Percentiles rank a stretch among this genome's conserved stretches.
Conservation (phyloP, 768 basidiomycete species). For the Boletus reticuloceps region DNA sequence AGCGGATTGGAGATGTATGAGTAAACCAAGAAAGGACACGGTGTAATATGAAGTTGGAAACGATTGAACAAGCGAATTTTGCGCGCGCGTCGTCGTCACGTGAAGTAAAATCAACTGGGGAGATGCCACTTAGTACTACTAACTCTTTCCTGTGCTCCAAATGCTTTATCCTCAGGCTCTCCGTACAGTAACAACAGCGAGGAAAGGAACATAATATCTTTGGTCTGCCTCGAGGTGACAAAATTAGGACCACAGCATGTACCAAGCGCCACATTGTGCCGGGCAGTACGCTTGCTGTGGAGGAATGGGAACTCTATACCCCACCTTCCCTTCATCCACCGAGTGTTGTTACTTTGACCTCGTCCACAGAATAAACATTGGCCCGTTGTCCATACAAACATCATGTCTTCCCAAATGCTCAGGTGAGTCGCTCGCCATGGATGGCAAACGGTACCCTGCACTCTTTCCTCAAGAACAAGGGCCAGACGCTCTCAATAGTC, state of each 20-base stretch:
- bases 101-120: slow-evolving; percentile 15
- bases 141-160: too few relatives aligned
- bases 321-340: too few relatives aligned
- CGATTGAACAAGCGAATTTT: neutral
- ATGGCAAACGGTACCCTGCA: neutral
- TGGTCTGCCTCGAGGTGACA: too few relatives aligned
- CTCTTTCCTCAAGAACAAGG: neutral
- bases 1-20: neutral
- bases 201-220: too few relatives aligned
- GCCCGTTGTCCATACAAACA: neutral
- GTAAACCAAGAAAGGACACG: neutral
- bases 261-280: neutral
- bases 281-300: neutral
- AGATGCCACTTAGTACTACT: too few relatives aligned
- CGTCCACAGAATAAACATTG: too few relatives aligned
- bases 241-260: too few relatives aligned
- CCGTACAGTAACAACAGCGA: too few relatives aligned
- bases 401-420: neutral
- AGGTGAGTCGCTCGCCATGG: neutral
- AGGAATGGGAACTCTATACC: neutral
- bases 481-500: neutral
- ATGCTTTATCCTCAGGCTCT: too few relatives aligned
- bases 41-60: neutral
- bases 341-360: too few relatives aligned
- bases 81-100: slow-evolving; percentile 12